phyloP scores from a whole-genome alignment of 495 filamentous ascomycete genomes.

The Penicillium alfredii region DNA sequence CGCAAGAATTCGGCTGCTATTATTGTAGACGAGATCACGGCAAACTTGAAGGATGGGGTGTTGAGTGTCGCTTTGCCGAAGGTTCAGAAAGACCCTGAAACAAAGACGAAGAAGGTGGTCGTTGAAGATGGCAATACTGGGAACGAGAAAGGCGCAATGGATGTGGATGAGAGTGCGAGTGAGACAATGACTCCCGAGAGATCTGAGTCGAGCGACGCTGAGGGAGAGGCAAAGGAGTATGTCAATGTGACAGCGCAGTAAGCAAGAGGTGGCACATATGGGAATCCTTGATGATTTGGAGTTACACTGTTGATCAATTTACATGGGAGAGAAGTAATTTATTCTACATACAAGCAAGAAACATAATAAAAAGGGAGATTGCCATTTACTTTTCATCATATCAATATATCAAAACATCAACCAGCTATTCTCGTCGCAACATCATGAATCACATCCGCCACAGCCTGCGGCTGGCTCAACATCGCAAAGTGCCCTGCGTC shows the following conservation, averaged over 20 bases:
- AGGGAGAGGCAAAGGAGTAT: slow-evolving; percentile 25
- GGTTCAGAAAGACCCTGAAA: slow-evolving; percentile 34
- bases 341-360: neutral
- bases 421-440: neutral
- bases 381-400: neutral
- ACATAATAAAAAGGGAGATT: neutral
- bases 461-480: neutral
- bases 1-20: slow-evolving; percentile 53
- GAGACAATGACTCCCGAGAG: slow-evolving; percentile 17
- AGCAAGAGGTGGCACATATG: neutral
- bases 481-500: neutral
- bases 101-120: slow-evolving; percentile 19
- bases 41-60: slow-evolving; percentile 66
- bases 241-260: slow-evolving; percentile 28
- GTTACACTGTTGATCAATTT: neutral
- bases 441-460: neutral
- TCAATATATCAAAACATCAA: neutral
- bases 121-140: slow-evolving; percentile 15
- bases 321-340: neutral
- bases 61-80: slow-evolving; percentile 65
- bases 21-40: slow-evolving; percentile 58
- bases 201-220: slow-evolving; percentile 19
- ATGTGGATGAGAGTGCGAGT: slow-evolving; percentile 14
- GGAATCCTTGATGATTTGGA: too few relatives aligned
- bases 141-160: slow-evolving; percentile 17